Conservation (phyloP, 1,284 basidiomycete species). For the Trichosporon ovoides region DNA sequence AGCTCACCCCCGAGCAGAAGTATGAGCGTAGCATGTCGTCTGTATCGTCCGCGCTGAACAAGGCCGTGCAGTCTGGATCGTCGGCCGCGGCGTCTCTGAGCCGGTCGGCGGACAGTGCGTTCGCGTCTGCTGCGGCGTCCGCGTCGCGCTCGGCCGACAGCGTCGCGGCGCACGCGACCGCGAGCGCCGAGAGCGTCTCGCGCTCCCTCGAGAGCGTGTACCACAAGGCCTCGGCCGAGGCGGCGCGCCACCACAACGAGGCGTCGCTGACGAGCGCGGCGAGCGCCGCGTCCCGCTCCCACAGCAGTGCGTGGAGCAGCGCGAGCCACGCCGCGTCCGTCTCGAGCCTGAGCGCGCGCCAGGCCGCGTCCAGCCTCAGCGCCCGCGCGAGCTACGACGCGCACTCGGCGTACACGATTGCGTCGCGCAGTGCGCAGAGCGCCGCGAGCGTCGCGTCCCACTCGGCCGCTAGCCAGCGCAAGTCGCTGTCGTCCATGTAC, state of each 20-base stretch:
- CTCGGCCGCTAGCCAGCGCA: conserved; percentile 45
- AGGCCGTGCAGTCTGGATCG: conserved; percentile 34
- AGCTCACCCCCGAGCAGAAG: conserved; percentile 46
- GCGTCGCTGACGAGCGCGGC: conserved; percentile 37
- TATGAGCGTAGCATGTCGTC: conserved; percentile 44
- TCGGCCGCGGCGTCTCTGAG: conserved; percentile 23
- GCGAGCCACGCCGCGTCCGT: conserved; percentile 40
- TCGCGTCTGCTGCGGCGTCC: conserved; percentile 35
- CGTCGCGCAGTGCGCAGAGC: conserved; percentile 32
- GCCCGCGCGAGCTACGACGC: conserved; percentile 29
- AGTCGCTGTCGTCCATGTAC: conserved; percentile 23
- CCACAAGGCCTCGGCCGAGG: conserved; percentile 32
- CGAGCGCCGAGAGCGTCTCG: conserved; percentile 25
- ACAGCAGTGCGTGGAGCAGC: conserved; percentile 45
- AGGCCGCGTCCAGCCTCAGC: conserved; percentile 27
- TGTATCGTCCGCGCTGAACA: conserved; percentile 31
- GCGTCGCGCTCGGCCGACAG: conserved; percentile 3
- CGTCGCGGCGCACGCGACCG: conserved; percentile 8
- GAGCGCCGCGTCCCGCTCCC: conserved; percentile 35
- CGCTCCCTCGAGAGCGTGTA: conserved; percentile 37
- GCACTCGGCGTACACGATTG: conserved; percentile 31
- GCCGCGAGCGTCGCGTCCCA: conserved; percentile 36
- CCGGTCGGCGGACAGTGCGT: conserved; percentile 32
- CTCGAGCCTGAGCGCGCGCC: conserved; percentile 46
- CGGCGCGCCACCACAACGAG: conserved; percentile 35